These are phyloP conservation scores for Geotrichum aggregatum DNA, from an alignment of 1,139 yeast genomes.

Conservation along the genomic window DNA sequence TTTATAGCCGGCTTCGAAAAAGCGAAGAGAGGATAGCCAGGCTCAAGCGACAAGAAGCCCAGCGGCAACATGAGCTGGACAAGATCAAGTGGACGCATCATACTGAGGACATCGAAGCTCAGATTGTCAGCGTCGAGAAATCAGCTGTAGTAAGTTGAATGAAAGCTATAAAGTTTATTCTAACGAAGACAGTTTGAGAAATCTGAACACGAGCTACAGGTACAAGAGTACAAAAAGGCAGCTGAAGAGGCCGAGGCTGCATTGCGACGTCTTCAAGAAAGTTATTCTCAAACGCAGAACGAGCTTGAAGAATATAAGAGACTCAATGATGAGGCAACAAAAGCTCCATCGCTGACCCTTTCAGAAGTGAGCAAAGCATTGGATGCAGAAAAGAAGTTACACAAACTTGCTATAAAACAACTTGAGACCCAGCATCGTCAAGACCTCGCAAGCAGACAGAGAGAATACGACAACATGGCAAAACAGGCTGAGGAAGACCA, in stretches of 20 bases:
- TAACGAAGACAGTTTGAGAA: not conserved
- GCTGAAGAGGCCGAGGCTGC: not conserved
- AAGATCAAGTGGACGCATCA: not conserved
- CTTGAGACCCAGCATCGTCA: not conserved
- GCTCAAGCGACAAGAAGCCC: not conserved
- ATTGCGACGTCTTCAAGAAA: not conserved
- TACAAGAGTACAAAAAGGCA: not conserved
- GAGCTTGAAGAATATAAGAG: slow-evolving; percentile 7
- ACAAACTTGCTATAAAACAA: not conserved
- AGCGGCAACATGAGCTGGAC: slow-evolving; percentile 2
- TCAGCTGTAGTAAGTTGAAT: not conserved
- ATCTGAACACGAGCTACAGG: not conserved
- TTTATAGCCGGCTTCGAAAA: slow-evolving; percentile 1
- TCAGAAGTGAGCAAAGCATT: not conserved
- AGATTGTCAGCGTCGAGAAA: not conserved
- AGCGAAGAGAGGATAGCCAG: not conserved
- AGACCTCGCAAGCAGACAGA: not conserved
- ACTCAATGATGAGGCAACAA: not conserved
- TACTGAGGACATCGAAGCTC: not conserved
- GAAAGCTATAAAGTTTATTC: not conserved
- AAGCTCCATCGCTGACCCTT: not conserved
- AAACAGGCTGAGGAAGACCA: not conserved
- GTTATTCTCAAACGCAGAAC: not conserved
- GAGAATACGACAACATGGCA: not conserved
- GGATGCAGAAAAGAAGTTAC: not conserved